phyloP scores from a whole-genome alignment of 1,284 basidiomycete genomes.

The Ustilago sp. region DNA sequence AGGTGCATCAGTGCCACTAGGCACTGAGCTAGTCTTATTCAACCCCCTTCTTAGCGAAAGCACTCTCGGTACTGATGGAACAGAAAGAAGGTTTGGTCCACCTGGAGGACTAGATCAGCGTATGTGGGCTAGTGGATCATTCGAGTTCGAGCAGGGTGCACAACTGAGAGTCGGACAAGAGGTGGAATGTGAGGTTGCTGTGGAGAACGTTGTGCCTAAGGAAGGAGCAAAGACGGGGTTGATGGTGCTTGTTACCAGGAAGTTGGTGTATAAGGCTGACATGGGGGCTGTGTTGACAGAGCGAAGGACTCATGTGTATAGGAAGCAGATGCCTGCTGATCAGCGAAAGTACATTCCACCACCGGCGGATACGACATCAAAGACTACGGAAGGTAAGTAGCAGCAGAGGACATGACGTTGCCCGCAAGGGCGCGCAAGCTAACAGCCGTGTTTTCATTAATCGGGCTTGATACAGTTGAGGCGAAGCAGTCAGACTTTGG shows the following conservation, averaged over 20 bases:
- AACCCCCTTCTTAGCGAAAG: slow-evolving; percentile 43
- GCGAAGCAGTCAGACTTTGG: slow-evolving; percentile 45
- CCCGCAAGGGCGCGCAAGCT: too few species aligned
- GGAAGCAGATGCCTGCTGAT: slow-evolving; percentile 29
- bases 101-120: slow-evolving; percentile 46
- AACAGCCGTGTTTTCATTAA: neutral
- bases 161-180: slow-evolving; percentile 30
- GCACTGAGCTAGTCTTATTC: slow-evolving; percentile 44
- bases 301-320: slow-evolving; percentile 40
- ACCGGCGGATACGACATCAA: slow-evolving; percentile 9
- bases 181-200: slow-evolving; percentile 22
- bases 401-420: neutral
- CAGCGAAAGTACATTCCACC: slow-evolving; percentile 27
- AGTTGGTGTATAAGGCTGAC: slow-evolving; percentile 20
- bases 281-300: slow-evolving; percentile 33
- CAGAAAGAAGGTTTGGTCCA: slow-evolving; percentile 42
- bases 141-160: slow-evolving; percentile 29
- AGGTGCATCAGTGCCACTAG: slow-evolving; percentile 24
- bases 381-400: slow-evolving; percentile 23
- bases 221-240: slow-evolving; percentile 40
- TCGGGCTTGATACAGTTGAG: slow-evolving; percentile 18
- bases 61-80: slow-evolving; percentile 27
- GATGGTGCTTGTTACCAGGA: slow-evolving; percentile 47
- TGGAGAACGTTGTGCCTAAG: slow-evolving; percentile 40
- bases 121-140: slow-evolving; percentile 53